Evolutionary conservation across 2,329 filamentous ascomycete species (phyloP).

Genomic region (Teratosphaeriaceae sp.): DNA sequence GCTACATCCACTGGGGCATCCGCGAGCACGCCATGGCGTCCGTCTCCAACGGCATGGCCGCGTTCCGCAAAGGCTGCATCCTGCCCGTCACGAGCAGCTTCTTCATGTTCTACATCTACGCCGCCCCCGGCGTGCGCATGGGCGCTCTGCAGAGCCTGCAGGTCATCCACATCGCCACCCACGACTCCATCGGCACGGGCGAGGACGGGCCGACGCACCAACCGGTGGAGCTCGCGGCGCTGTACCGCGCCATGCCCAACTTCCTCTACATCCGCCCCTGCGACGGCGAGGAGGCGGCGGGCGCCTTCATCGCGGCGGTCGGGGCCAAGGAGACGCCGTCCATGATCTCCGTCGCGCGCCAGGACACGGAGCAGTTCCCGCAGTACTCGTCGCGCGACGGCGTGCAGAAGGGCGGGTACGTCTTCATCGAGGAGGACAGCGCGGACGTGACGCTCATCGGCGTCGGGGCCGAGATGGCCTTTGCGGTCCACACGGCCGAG

Average conservation of each 20-base stretch:
- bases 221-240: conserved; percentile 95
- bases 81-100: conserved; percentile 62
- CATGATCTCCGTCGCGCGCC: conserved; percentile 90
- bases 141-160: conserved; percentile 87
- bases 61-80: conserved; percentile 30
- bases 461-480: conserved; percentile 45
- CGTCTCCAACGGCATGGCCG: conserved; percentile 38
- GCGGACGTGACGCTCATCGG: conserved; percentile 44
- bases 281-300: conserved; percentile 96
- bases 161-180: conserved; percentile 90
- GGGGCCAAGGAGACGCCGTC: conserved; percentile 85
- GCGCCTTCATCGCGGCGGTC: conserved; percentile 92
- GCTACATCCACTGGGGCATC: conserved; percentile 52
- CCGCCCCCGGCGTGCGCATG: conserved; percentile 88
- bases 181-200: conserved; percentile 98
- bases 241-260: conserved; percentile 98
- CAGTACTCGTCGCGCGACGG: conserved; percentile 31
- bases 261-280: conserved; percentile 99
- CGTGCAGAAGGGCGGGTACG: conserved; percentile 37
- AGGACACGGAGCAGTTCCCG: conserved; percentile 57
- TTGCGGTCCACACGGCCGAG: conserved; percentile 39
- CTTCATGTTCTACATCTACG: conserved; percentile 99
- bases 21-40: conserved; percentile 57
- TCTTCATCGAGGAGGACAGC: conserved; percentile 31
- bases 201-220: conserved; percentile 99